A percentile compares a stretch with the other conserved stretches of the same genome.
phyloP scores from a whole-genome alignment of 2,329 filamentous ascomycete genomes.

The Diaporthe velutina region DNA sequence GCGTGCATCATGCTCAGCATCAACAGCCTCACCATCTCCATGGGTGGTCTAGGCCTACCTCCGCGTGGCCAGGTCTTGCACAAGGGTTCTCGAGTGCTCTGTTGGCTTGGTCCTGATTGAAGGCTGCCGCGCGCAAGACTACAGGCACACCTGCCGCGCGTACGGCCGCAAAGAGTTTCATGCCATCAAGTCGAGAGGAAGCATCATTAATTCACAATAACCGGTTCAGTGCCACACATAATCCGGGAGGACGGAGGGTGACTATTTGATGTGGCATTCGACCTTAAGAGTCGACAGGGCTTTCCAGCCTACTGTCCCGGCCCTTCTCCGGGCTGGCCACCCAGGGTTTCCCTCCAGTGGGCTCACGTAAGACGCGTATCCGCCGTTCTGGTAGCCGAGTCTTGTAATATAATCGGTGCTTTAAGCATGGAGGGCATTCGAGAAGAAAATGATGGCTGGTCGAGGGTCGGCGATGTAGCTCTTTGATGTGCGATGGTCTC shows the following conservation, averaged over 20 bases:
- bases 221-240: background rate
- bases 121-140: background rate
- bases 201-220: background rate
- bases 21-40: background rate
- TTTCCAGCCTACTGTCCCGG: background rate
- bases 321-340: conserved; percentile 1
- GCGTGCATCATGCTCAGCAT: background rate
- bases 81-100: background rate
- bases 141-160: background rate
- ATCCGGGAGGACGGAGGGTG: background rate
- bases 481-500: background rate
- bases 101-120: background rate
- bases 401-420: background rate
- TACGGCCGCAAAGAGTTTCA: too few species aligned
- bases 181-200: too few species aligned
- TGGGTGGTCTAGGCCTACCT: background rate
- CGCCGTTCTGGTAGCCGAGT: background rate
- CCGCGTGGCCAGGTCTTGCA: background rate
- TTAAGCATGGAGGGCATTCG: background rate
- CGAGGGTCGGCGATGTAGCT: too few species aligned
- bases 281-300: background rate
- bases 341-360: background rate
- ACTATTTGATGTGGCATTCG: background rate
- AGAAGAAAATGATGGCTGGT: background rate
- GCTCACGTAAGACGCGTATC: conserved; percentile 13